These are phyloP conservation scores for Starmerella scarabaei DNA, from an alignment of 805 yeast species.

Conservation along the genomic window DNA sequence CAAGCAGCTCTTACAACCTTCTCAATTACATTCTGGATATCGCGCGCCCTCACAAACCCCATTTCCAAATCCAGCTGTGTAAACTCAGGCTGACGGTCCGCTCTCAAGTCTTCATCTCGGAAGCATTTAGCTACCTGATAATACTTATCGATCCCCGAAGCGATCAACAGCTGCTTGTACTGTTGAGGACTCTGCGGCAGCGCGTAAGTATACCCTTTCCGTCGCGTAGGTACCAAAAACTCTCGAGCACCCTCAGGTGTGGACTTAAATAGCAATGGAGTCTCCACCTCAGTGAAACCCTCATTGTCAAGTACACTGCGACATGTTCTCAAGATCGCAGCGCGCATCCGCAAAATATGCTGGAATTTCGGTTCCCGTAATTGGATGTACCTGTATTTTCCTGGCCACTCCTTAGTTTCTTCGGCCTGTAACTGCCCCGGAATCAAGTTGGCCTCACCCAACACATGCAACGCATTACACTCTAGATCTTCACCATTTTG, in stretches of 20 bases:
- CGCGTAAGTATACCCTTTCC: conserved; percentile 55
- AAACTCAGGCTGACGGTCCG: conserved; percentile 95
- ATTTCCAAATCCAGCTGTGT: conserved; percentile 95
- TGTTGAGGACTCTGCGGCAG: conserved; percentile 97
- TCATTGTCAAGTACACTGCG: conserved; percentile 29
- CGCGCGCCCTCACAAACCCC: conserved; percentile 60
- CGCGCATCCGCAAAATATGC: conserved; percentile 26
- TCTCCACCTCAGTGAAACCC: conserved; percentile 71
- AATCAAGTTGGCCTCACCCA: conserved; percentile 50
- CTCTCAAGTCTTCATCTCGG: conserved; percentile 88
- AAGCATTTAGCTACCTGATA: conserved; percentile 90
- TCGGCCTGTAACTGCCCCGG: conserved; percentile 46
- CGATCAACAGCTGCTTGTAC: conserved; percentile 87
- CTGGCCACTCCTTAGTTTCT: conserved; percentile 53
- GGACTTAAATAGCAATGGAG: conserved; percentile 84
- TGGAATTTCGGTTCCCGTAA: conserved; percentile 37
- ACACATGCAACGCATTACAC: conserved; percentile 37
- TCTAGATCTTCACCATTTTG: conserved; percentile 39
- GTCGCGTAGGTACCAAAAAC: conserved; percentile 82
- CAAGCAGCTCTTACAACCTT: conserved; percentile 43
- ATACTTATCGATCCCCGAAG: conserved; percentile 76
- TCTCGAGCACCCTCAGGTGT: conserved; percentile 98
- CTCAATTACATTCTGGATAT: conserved; percentile 57
- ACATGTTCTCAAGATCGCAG: conserved; percentile 26
- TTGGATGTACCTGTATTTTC: conserved; percentile 70